Base-by-base conservation (phyloP, 2,329 filamentous ascomycete species). In the Claviceps fusiformis region DNA sequence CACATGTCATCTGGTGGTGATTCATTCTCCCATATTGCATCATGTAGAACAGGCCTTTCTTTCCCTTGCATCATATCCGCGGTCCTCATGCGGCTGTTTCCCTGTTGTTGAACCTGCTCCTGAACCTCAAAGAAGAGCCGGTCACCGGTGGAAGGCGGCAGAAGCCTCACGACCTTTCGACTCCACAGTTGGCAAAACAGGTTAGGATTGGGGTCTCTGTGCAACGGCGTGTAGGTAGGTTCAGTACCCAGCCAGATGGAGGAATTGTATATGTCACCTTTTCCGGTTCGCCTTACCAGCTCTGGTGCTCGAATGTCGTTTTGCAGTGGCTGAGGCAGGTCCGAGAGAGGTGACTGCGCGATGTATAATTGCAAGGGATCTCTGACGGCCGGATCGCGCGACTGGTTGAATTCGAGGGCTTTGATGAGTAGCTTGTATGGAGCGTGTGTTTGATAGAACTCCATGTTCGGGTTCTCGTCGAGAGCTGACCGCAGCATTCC, bases 171-270 rank as follows among this genome's bases (percentile, higher is more conserved):
- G 0, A 72, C 67, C 69, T 98, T 98, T 53, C 65, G 69, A 4
- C 88, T 82, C 17, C 81, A 81, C 13, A 97, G 69, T 69, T 98
- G 93, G 49, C 88, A 81, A 66, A 97, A 95, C 0, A 96, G 63
- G 65, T 98, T 98, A 0, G 89, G 89, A 63, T 97, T 97, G 0
- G 93, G 93, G 64, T 98, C 93, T 54, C 87, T 81, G 69, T 98
- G 93, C 3, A 95, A 74, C 3, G 93, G 90, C 0, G 93, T 96
- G 62, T 89, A 90, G 0, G 91, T 96, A 0, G 89, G 89, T 44
- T 89, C 82, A 15, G 85, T 75, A 0, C 93, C 93, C 13, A 97
- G 77, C 92, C 92, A 98, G 47, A 97, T 74, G 62, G 87, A 95
- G 0, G 86, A 85, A 62, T 78, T 81, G 66, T 97, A 96, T n/a